A percentile compares a stretch with the other conserved stretches of the same genome.
Conservation (phyloP, 2,329 filamentous ascomycete species). For the Pyricularia pennisetigena region DNA sequence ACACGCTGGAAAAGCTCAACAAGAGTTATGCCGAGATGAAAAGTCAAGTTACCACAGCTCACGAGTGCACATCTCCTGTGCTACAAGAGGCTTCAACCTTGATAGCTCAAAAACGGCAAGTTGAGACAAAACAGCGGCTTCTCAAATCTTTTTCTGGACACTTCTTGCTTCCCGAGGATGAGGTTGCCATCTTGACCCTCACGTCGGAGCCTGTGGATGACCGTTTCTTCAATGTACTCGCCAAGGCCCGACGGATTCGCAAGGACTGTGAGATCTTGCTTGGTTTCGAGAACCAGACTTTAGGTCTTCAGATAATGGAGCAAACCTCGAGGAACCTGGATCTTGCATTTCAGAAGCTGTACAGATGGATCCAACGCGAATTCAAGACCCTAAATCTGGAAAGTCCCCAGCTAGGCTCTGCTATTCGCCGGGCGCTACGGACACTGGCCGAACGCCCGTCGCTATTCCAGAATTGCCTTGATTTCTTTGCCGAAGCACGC, state of each 20-base stretch:
- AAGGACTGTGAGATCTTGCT: slow-evolving; percentile 83
- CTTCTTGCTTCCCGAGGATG: slow-evolving; percentile 77
- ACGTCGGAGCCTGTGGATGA: slow-evolving; percentile 77
- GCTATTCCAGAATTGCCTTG: slow-evolving; percentile 86
- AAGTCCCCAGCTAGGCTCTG: slow-evolving; percentile 81
- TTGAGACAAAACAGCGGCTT: slow-evolving; percentile 72
- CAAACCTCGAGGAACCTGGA: slow-evolving; percentile 81
- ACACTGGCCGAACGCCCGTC: slow-evolving; percentile 83
- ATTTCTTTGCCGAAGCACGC: slow-evolving; percentile 84
- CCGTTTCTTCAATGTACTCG: slow-evolving; percentile 68
- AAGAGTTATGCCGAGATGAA: slow-evolving; percentile 73
- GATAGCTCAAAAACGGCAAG: slow-evolving; percentile 60
- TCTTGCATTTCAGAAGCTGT: slow-evolving; percentile 87
- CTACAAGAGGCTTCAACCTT: slow-evolving; percentile 69
- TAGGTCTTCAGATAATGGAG: slow-evolving; percentile 87
- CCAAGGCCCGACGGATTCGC: slow-evolving; percentile 76
- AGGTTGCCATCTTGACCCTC: slow-evolving; percentile 65
- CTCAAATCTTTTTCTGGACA: slow-evolving; percentile 69
- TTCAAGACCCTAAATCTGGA: slow-evolving; percentile 90
- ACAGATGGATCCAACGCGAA: slow-evolving; percentile 88
- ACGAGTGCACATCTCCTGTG: slow-evolving; percentile 62
- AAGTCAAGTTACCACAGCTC: slow-evolving; percentile 63
- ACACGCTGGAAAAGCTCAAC: slow-evolving; percentile 69
- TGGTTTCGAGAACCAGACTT: slow-evolving; percentile 78
- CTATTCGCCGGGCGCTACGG: slow-evolving; percentile 73